These are phyloP conservation scores for Microcera coccophila DNA, from an alignment of 2,329 filamentous ascomycete species.

Conservation along the genomic window DNA sequence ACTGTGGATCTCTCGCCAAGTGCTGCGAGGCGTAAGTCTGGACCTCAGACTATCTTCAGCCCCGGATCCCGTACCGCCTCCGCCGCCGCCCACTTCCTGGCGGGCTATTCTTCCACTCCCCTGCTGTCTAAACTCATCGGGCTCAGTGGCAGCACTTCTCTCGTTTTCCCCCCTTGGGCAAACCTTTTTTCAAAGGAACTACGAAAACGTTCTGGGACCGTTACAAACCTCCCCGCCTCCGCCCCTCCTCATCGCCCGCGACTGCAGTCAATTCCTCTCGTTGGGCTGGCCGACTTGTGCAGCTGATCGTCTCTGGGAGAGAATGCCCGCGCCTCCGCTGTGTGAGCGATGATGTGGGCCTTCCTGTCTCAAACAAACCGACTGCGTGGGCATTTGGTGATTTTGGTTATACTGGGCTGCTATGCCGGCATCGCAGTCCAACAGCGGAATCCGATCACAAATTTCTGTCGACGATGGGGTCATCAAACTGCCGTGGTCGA, in stretches of 20 bases:
- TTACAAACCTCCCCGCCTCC: conserved; percentile 2
- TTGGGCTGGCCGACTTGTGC: background rate
- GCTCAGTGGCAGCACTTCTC: conserved; percentile 4
- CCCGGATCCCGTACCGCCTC: conserved; percentile 24
- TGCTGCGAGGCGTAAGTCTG: conserved; percentile 16
- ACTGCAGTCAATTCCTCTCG: background rate
- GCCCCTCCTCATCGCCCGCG: conserved; percentile 2
- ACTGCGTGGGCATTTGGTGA: conserved; percentile 14
- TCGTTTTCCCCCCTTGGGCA: background rate
- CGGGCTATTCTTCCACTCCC: conserved; percentile 14
- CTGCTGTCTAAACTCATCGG: conserved; percentile 10
- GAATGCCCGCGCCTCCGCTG: conserved; percentile 19
- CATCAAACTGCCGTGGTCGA: conserved; percentile 61
- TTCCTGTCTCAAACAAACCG: conserved; percentile 16
- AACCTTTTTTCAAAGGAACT: background rate
- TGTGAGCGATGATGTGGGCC: conserved; percentile 23
- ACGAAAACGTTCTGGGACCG: no score
- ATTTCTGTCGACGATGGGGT: conserved; percentile 53
- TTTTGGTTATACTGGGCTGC: conserved; percentile 18
- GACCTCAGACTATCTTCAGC: conserved; percentile 22
- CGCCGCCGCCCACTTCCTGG: conserved; percentile 27
- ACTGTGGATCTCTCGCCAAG: conserved; percentile 16
- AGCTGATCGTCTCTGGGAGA: conserved; percentile 8
- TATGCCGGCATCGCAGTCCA: conserved; percentile 24
- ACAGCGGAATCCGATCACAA: conserved; percentile 48